phyloP scores from a whole-genome alignment of 1,284 basidiomycete genomes.

The Moesziomyces parantarcticus region DNA sequence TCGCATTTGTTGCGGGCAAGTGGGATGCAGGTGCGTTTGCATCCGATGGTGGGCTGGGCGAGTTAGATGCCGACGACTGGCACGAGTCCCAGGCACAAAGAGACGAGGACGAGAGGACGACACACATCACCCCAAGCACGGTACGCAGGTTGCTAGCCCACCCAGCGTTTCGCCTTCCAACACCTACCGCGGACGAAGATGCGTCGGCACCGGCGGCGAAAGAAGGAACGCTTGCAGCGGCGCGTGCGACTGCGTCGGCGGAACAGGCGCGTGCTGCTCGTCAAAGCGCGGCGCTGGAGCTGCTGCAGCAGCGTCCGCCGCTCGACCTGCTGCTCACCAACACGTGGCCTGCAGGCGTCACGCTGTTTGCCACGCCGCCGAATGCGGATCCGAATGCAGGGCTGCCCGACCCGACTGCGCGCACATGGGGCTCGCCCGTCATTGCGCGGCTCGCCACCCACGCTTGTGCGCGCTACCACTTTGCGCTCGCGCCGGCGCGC shows the following conservation, averaged over 20 bases:
- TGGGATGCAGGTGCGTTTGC: slow-evolving; percentile 31
- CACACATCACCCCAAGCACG: slow-evolving; percentile 31
- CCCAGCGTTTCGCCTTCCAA: slow-evolving; percentile 34
- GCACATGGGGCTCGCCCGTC: slow-evolving; percentile 56
- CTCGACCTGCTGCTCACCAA: slow-evolving; percentile 63
- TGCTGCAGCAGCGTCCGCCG: slow-evolving; percentile 26
- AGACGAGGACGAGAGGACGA: slow-evolving; percentile 5
- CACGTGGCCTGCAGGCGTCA: slow-evolving; percentile 57
- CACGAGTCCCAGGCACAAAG: slow-evolving; percentile 13
- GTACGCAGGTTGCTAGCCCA: slow-evolving; percentile 39
- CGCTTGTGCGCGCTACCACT: slow-evolving; percentile 59
- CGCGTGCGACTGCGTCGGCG: slow-evolving; percentile 26
- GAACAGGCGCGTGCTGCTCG: slow-evolving; percentile 17
- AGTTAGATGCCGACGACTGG: slow-evolving; percentile 16
- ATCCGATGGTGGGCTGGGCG: slow-evolving; percentile 2
- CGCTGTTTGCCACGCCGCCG: slow-evolving; percentile 35
- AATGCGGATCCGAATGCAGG: slow-evolving; percentile 18
- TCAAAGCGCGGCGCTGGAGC: slow-evolving; percentile 17
- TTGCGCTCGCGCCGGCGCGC: slow-evolving; percentile 47
- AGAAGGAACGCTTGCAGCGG: slow-evolving; percentile 53
- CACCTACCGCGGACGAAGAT: background rate
- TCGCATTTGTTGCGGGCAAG: slow-evolving; percentile 53
- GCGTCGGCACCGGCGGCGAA: slow-evolving; percentile 9
- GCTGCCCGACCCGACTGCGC: slow-evolving; percentile 41
- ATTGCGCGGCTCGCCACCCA: slow-evolving; percentile 45